Evolutionary conservation across 305 asterid genomes (phyloP).

Genomic region (Petunia hybrid): DNA sequence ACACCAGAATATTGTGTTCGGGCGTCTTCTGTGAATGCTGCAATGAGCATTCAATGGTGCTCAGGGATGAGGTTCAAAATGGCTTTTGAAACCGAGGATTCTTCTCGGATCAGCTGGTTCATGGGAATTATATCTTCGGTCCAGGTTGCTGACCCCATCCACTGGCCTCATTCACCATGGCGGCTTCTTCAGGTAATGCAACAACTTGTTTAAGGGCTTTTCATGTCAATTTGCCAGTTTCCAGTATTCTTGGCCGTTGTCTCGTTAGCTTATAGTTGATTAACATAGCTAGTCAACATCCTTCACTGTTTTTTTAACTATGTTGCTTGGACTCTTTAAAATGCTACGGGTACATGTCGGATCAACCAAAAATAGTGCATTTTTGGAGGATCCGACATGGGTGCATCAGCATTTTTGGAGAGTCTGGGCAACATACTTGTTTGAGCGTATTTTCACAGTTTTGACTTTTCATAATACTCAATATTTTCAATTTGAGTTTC

Average conservation of each 20-base stretch:
- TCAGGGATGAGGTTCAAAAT: conserved; percentile 51
- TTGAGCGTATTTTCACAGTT: neutral
- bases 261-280: neutral
- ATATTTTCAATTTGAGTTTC: neutral
- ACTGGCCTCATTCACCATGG: conserved; percentile 57
- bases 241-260: neutral
- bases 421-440: neutral
- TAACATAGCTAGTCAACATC: neutral
- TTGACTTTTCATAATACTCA: no score
- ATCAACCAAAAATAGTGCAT: no score
- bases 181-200: conserved; percentile 48
- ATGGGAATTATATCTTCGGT: conserved; percentile 49
- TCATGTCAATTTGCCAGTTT: neutral
- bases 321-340: neutral
- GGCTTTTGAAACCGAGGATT: conserved; percentile 45
- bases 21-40: conserved; percentile 45
- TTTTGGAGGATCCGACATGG: no score
- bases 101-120: conserved; percentile 46
- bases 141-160: conserved; percentile 48
- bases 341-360: no score
- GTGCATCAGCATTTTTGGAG: no score
- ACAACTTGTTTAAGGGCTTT: neutral
- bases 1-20: conserved; percentile 44
- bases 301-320: neutral
- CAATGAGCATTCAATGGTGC: conserved; percentile 42